Base-by-base conservation (phyloP, 805 yeast species). In the Schwanniomyces polymorphus region DNA sequence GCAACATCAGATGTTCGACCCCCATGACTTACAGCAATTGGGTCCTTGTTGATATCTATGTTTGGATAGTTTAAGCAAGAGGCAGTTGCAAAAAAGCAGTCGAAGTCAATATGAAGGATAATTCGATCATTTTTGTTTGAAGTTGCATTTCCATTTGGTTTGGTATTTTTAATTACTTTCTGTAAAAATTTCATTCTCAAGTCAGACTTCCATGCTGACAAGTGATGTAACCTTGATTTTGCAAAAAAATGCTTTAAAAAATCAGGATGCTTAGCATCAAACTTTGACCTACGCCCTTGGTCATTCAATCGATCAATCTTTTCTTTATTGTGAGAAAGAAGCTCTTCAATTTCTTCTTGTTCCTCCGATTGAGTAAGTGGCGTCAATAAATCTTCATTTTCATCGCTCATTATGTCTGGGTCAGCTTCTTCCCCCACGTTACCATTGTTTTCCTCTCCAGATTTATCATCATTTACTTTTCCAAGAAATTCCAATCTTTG, bases 61-160 rank as follows among this genome's bases (percentile, higher is more conserved):
- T 81, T 74, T 0, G 86, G 85, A 37, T 74, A 69, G 12, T 67
- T 72, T 45, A 83, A 66, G 2, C 88, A 79, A 0, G 97, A 87
- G 0, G 86, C 97, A 0, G 95, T 78, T 2, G 91, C 97, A 67
- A 92, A 92, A 58, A 94, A 92, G 53, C 96, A 90, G 63, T 92
- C 99, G 64, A 91, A 92, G 63, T 92, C 99, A 28, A 92, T 76
- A 63, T 92, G 97, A 45, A 91, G 61, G 8, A 91, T 79, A 1
- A 77, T 60, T 28, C 57, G 58, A 23, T 42, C 38, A 12, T 25
- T 29, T 17, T 26, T 21, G 12, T 14, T 11, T 14, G 16, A 9
- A 25, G 5, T 26, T 2, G 44, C 41, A 53, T 44, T 41, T 52
- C 28, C 14, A 28, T 29, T 2, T 4, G 18, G 5, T 31, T 8